Conservation (phyloP, 2,329 filamentous ascomycete genomes). For the Chaetomiaceae sp. region DNA sequence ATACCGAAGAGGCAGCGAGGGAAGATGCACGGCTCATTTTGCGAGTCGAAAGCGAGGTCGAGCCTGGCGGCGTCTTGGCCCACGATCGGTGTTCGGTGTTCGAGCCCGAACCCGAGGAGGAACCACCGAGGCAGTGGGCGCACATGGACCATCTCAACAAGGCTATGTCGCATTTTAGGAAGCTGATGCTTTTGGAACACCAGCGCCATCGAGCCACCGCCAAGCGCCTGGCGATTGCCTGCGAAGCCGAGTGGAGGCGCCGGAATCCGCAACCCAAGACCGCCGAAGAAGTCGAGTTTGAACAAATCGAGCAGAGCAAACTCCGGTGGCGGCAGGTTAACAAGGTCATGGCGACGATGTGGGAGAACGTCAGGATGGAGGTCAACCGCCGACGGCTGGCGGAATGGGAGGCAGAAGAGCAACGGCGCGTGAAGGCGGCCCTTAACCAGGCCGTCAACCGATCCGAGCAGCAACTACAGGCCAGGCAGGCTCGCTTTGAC, state of each 20-base stretch:
- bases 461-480: conserved; percentile 62
- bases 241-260: conserved; percentile 66
- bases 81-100: conserved; percentile 64
- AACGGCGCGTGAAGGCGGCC: conserved; percentile 59
- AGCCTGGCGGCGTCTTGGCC: conserved; percentile 70
- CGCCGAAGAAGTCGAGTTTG: conserved; percentile 72
- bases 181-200: conserved; percentile 73
- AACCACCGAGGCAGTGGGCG: conserved; percentile 74
- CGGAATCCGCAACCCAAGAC: conserved; percentile 61
- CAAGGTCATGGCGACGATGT: conserved; percentile 49
- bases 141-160: conserved; percentile 79
- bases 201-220: conserved; percentile 69
- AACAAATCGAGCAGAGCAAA: conserved; percentile 63
- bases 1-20: conserved; percentile 55
- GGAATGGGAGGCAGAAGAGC: conserved; percentile 60
- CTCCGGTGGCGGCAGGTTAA: conserved; percentile 66
- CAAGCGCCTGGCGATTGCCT: conserved; percentile 72
- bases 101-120: conserved; percentile 63
- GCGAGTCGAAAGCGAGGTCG: conserved; percentile 64
- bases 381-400: conserved; percentile 54
- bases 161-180: conserved; percentile 74
- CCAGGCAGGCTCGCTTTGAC: conserved; percentile 48
- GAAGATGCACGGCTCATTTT: conserved; percentile 65
- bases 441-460: conserved; percentile 68
- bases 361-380: conserved; percentile 58